phyloP scores from a whole-genome alignment of 495 filamentous ascomycete species.

The Neurospora sp. region DNA sequence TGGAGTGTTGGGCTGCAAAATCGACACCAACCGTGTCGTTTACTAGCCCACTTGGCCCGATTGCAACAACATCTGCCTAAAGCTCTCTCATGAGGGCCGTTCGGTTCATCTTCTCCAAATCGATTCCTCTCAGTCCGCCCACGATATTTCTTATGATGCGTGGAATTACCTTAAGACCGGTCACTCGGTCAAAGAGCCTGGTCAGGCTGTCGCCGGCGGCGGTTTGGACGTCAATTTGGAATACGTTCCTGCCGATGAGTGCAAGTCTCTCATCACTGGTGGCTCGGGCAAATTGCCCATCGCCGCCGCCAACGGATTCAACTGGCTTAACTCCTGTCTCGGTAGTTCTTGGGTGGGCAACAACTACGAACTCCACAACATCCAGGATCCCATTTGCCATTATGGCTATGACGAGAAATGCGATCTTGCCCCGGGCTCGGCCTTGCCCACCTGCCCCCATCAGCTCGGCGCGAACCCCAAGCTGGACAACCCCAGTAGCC shows the following conservation, averaged over 20 bases:
- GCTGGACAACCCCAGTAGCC: background rate
- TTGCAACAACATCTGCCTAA: conserved; percentile 35
- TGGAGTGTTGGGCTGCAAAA: conserved; percentile 36
- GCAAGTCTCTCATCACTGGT: conserved; percentile 21
- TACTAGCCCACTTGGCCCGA: conserved; percentile 32
- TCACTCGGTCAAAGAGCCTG: conserved; percentile 21
- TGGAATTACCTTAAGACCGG: conserved; percentile 34
- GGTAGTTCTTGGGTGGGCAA: conserved; percentile 22
- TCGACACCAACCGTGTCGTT: conserved; percentile 33
- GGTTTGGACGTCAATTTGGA: conserved; percentile 26
- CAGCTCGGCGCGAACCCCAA: conserved; percentile 15
- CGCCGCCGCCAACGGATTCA: conserved; percentile 34
- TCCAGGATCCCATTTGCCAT: conserved; percentile 25
- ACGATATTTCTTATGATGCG: conserved; percentile 35
- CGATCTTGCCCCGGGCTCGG: background rate
- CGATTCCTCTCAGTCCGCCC: conserved; percentile 29
- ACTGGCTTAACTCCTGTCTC: conserved; percentile 30
- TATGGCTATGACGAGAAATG: conserved; percentile 32
- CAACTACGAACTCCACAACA: conserved; percentile 29
- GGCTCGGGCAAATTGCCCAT: conserved; percentile 28
- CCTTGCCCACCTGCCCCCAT: conserved; percentile 22
- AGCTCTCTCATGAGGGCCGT: conserved; percentile 26
- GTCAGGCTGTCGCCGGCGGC: conserved; percentile 27
- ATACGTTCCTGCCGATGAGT: conserved; percentile 22
- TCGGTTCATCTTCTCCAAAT: conserved; percentile 31